Evolutionary conservation across 768 basidiomycete genomes (phyloP).

Genomic region (Ramaria rubella): DNA sequence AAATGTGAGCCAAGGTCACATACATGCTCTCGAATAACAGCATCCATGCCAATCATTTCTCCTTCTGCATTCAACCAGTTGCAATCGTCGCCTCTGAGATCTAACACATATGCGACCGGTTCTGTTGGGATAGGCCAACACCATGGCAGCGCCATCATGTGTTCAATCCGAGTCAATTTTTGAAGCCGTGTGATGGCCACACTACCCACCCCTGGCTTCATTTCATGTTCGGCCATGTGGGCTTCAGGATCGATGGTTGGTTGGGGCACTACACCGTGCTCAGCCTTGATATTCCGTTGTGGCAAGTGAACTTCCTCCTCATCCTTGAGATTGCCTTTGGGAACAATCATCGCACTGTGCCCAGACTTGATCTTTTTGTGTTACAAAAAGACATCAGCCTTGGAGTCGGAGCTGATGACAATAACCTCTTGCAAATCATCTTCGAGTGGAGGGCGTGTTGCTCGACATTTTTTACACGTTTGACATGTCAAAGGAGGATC

Average conservation of each 20-base stretch:
- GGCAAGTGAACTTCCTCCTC: neutral
- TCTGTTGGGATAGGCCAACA: neutral
- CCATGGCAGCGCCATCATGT: neutral
- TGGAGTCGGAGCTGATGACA: neutral
- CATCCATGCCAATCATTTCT: neutral
- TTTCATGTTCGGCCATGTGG: too few species aligned
- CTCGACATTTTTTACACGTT: neutral
- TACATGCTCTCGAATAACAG: neutral
- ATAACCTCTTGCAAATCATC: neutral
- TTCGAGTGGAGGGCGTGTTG: neutral
- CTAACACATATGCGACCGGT: neutral
- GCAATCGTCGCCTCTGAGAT: neutral
- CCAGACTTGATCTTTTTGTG: neutral
- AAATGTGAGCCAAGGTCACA: neutral
- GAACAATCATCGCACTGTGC: neutral
- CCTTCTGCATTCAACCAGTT: neutral
- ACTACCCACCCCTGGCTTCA: too few species aligned
- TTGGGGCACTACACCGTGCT: too few species aligned
- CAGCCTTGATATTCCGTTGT: too few species aligned
- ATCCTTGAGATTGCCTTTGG: neutral
- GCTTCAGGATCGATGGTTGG: neutral
- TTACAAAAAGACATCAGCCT: neutral
- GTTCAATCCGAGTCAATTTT: neutral
- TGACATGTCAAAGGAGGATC: neutral
- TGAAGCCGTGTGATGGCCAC: neutral